These are phyloP conservation scores for Lactuca sativa DNA, from an alignment of 129 eudicot genomes.

Conservation along the genomic window DNA sequence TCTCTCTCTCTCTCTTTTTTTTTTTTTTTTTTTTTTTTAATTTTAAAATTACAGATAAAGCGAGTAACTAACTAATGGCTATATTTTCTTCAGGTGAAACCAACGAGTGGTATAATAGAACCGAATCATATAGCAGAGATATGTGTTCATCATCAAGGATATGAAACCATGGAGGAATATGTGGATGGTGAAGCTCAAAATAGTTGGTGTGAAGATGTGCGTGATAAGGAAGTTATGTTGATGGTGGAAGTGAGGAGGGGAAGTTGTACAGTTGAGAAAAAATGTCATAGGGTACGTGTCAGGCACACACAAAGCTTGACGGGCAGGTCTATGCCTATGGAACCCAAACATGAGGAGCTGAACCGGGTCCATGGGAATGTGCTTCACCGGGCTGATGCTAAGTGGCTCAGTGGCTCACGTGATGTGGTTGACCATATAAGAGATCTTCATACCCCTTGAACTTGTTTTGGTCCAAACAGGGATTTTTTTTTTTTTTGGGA, in stretches of 20 bases:
- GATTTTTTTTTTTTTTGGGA: not conserved
- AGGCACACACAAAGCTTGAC: constrained; percentile 67
- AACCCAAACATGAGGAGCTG: constrained; percentile 31
- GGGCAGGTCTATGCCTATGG: constrained; percentile 44
- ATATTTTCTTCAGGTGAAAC: constrained; percentile 53
- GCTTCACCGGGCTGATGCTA: constrained; percentile 74
- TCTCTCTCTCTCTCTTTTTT: too few relatives aligned
- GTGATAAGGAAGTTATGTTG: constrained; percentile 82
- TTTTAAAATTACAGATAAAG: not conserved
- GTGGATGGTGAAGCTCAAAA: constrained; percentile 78
- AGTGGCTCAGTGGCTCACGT: constrained; percentile 48
- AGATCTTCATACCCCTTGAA: constrained; percentile 60
- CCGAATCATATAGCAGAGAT: constrained; percentile 78
- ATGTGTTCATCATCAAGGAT: constrained; percentile 68
- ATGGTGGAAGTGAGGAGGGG: constrained; percentile 63
- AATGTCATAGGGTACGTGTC: constrained; percentile 71
- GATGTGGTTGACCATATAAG: constrained; percentile 78
- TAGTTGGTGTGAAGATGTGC: constrained; percentile 93
- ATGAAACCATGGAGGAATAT: constrained; percentile 69
- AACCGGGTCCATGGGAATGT: constrained; percentile 41
- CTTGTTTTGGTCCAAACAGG: not conserved
- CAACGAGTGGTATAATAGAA: constrained; percentile 70
- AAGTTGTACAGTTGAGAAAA: constrained; percentile 49
- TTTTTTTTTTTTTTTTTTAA: too few relatives aligned
- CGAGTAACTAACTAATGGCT: too few relatives aligned